Percentiles rank a stretch among this genome's conserved stretches.
These are phyloP conservation scores for Triadica sebifera DNA, from an alignment of 345 rosid species.

Conservation along the genomic window DNA sequence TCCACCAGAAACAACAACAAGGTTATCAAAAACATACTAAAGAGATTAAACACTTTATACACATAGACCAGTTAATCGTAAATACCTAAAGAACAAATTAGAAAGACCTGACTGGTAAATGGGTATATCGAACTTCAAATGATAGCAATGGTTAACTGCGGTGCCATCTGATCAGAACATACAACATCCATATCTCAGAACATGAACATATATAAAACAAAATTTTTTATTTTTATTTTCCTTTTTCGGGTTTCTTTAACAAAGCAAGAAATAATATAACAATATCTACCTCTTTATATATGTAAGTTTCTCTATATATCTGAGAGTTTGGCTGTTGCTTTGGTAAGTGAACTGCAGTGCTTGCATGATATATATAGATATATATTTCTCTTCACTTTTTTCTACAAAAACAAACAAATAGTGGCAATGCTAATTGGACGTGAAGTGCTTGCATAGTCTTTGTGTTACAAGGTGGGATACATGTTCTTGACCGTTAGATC, in stretches of 20 bases:
- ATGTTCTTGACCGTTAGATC: constrained; percentile 1
- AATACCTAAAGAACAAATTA: neutral
- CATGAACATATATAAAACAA: neutral
- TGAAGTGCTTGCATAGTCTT: neutral
- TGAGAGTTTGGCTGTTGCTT: constrained; percentile 21
- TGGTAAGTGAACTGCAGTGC: constrained; percentile 67
- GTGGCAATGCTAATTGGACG: neutral
- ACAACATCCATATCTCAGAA: neutral
- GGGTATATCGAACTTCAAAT: constrained; percentile 16
- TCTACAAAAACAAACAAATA: neutral
- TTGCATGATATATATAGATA: constrained; percentile 56
- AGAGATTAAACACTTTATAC: neutral
- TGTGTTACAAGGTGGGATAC: neutral
- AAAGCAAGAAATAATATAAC: neutral
- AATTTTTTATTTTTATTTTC: too few species aligned
- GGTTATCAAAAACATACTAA: constrained; percentile 4
- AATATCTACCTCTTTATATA: too few species aligned
- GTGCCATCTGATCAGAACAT: too few species aligned
- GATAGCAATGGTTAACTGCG: constrained; percentile 35
- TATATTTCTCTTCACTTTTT: neutral
- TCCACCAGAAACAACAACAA: neutral
- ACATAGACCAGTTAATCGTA: neutral
- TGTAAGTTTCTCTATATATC: constrained; percentile 24
- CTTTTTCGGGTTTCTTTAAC: neutral
- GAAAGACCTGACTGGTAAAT: neutral